phyloP scores from a whole-genome alignment of 192 early-diverging fungal species.

The Chytriomyces hyalinus region DNA sequence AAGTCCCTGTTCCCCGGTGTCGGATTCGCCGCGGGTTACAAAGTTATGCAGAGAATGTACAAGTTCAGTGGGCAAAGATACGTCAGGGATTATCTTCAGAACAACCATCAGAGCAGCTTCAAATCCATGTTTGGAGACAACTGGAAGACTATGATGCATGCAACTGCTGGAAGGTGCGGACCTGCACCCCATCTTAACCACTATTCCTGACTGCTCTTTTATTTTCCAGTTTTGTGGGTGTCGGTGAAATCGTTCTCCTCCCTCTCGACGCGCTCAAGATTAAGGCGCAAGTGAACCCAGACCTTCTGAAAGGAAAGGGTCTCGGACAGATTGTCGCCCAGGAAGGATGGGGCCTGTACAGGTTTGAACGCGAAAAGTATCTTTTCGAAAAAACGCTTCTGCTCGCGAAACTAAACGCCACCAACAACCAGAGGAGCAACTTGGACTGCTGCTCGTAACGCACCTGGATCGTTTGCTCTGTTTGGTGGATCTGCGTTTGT shows the following conservation, averaged over 20 bases:
- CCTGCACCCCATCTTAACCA: not conserved
- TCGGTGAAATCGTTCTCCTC: constrained; percentile 95
- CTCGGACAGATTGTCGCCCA: constrained; percentile 77
- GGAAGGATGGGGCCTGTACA: constrained; percentile 92
- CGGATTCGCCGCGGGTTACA: constrained; percentile 98
- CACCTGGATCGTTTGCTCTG: constrained; percentile 93
- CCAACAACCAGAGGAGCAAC: constrained; percentile 70
- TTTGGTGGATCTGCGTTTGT: constrained; percentile 87
- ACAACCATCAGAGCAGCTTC: constrained; percentile 78
- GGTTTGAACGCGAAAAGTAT: constrained; percentile 47
- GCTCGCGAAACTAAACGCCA: not conserved
- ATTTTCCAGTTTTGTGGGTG: constrained; percentile 82
- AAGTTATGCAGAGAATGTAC: constrained; percentile 95
- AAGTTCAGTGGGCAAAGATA: constrained; percentile 99
- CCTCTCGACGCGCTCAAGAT: constrained; percentile 98
- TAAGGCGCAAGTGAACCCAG: constrained; percentile 94
- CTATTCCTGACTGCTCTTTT: constrained; percentile 7
- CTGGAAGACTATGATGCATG: constrained; percentile 96
- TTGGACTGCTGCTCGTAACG: constrained; percentile 98
- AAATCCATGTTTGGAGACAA: constrained; percentile 87
- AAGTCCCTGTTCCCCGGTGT: constrained; percentile 95
- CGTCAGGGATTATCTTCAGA: constrained; percentile 90
- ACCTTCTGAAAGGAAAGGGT: constrained; percentile 83
- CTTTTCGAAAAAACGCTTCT: not conserved
- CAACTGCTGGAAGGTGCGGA: constrained; percentile 81